A percentile compares a stretch with the other conserved stretches of the same genome.
These are phyloP conservation scores for Pyrenophora teres DNA, from an alignment of 2,329 filamentous ascomycete genomes.

Conservation along the genomic window DNA sequence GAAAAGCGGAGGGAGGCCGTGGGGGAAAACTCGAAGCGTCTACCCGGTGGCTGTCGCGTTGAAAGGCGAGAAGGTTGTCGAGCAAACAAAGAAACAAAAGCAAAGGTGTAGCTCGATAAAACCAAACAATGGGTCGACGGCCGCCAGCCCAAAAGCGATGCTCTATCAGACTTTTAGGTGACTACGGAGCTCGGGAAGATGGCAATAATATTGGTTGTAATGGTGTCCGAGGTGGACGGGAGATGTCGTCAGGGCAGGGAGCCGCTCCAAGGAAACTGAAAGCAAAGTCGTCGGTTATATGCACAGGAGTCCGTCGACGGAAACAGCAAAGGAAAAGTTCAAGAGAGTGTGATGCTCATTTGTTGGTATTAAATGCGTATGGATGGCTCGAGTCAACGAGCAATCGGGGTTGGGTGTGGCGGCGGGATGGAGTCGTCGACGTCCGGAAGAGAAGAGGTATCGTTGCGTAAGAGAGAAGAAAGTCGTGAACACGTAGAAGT, in stretches of 20 bases:
- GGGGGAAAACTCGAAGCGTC: conserved; percentile 43
- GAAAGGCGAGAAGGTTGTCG: conserved; percentile 24
- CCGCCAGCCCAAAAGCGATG: conserved; percentile 43
- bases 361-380: conserved; percentile 48
- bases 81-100: conserved; percentile 28
- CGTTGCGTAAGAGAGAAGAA: conserved; percentile 46
- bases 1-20: conserved; percentile 29
- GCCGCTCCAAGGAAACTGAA: conserved; percentile 35
- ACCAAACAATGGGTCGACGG: conserved; percentile 43
- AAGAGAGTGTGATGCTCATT: conserved; percentile 54
- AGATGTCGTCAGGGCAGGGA: conserved; percentile 39
- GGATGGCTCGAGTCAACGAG: conserved; percentile 49
- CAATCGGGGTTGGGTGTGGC: conserved; percentile 31
- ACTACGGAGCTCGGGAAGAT: conserved; percentile 38
- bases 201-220: conserved; percentile 44
- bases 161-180: conserved; percentile 48
- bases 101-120: conserved; percentile 32
- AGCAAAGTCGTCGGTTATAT: conserved; percentile 48
- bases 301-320: conserved; percentile 46
- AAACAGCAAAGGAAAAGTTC: conserved; percentile 49
- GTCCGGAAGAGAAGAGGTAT: conserved; percentile 40
- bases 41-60: conserved; percentile 38
- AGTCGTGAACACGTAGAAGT: conserved; percentile 49
- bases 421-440: conserved; percentile 28
- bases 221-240: conserved; percentile 23